Base-by-base conservation (phyloP, 23 red algal genomes). In the Pyropia yezoensis region DNA sequence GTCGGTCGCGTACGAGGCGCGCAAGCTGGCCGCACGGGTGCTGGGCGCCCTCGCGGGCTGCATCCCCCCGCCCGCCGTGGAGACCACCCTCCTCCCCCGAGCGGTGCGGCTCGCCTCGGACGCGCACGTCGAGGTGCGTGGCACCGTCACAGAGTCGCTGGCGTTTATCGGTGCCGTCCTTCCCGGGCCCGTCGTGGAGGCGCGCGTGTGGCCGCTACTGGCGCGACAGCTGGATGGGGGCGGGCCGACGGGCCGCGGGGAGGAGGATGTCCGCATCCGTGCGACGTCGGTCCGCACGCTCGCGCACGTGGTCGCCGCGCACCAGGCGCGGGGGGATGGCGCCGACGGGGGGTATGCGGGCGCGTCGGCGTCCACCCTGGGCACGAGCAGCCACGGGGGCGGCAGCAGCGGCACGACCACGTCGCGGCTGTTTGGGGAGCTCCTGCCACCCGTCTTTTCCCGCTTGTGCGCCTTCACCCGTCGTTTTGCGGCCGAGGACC, bases 21-120 rank as follows among this genome's bases (percentile, higher is more conserved):
- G 85, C 23, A 90, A 82, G 69, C 50, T 90, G 18, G 85, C 85
- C 55, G 85, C 75, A 3, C 76, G 85, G 33, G 76, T 90, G 20
- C 21, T 90, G 14, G 85, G 85, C 52, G 74, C 85, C 0, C 28
- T 90, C 18, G 73, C 61, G 23, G 59, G 69, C 33, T 82, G 85
- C 53, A 55, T 90, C 20, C 63, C 78, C 27, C 59, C 60, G 51
- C 29, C 50, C 5, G 58, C 58, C 52, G 76, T 83, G 12, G 85
- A 90, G 76, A 80, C 73, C 32, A 70, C 65, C 25, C 58, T 90
- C 33, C 63, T 90, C 11, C 85, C 85, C 17, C 76, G 85, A 23
- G 76, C 69, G 18, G 34, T 80, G 13, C 19, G 58, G 45, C 71
- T 90, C 45, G 67, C 79, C 28, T 69, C 71, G 12, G 85, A 90